A percentile compares a stretch with the other conserved stretches of the same genome.
Evolutionary conservation across 495 filamentous ascomycete genomes (phyloP).

Genomic region (Xylaria castorea): DNA sequence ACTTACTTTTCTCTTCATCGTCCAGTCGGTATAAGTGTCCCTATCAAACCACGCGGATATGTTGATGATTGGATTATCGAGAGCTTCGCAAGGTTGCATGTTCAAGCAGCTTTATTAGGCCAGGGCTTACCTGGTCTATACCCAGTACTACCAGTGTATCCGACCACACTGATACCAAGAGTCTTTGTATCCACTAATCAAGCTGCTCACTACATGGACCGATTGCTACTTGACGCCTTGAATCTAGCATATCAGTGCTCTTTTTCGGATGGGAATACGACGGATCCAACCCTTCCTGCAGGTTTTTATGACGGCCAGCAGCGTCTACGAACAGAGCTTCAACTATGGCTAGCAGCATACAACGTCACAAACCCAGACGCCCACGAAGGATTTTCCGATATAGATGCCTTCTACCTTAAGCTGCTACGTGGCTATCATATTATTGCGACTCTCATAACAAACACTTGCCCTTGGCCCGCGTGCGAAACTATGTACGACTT

Average conservation of each 20-base stretch:
- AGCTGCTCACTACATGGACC: slow-evolving; percentile 42
- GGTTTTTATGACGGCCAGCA: slow-evolving; percentile 23
- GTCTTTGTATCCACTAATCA: slow-evolving; percentile 39
- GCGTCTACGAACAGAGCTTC: slow-evolving; percentile 31
- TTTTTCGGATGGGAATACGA: background rate
- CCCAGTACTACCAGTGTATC: slow-evolving; percentile 22
- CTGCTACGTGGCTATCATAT: slow-evolving; percentile 54
- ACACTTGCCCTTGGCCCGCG: slow-evolving; percentile 43
- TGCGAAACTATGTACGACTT: slow-evolving; percentile 53
- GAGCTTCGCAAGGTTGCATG: slow-evolving; percentile 45
- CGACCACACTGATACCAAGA: background rate
- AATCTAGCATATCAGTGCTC: slow-evolving; percentile 36
- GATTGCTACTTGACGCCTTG: slow-evolving; percentile 40
- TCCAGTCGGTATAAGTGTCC: background rate
- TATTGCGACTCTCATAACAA: slow-evolving; percentile 56
- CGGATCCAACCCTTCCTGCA: background rate
- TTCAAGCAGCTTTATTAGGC: slow-evolving; percentile 45
- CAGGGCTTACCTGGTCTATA: slow-evolving; percentile 29
- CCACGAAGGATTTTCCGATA: background rate
- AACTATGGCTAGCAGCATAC: slow-evolving; percentile 36
- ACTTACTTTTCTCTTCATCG: background rate
- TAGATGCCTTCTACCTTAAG: slow-evolving; percentile 29
- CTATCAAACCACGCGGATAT: slow-evolving; percentile 24
- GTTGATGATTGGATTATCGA: slow-evolving; percentile 50
- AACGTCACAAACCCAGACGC: slow-evolving; percentile 18